Conservation (phyloP, 495 filamentous ascomycete genomes). For the Aspergillus steynii region DNA sequence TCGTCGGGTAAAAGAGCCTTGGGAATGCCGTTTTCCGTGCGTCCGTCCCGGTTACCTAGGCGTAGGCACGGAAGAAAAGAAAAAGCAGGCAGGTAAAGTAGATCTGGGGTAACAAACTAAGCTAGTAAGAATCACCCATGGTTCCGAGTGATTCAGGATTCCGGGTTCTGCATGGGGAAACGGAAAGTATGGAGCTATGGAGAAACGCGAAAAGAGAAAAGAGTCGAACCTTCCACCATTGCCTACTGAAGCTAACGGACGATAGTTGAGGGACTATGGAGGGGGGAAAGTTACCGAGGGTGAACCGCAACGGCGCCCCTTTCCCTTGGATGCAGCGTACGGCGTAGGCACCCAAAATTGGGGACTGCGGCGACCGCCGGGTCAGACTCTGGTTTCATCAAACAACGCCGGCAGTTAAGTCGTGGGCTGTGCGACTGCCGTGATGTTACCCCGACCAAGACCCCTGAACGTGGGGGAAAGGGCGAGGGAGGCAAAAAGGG, state of each 20-base stretch:
- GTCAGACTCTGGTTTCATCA: neutral
- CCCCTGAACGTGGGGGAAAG: constrained; percentile 12
- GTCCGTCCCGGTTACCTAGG: neutral
- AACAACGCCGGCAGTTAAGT: neutral
- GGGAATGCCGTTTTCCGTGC: neutral
- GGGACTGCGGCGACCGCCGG: neutral
- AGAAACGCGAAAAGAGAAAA: neutral
- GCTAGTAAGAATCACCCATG: neutral
- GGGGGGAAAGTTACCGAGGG: constrained; percentile 18
- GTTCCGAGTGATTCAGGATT: neutral
- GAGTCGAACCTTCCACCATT: neutral
- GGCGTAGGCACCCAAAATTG: neutral
- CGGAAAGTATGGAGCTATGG: neutral
- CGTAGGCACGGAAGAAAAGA: neutral
- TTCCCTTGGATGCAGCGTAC: neutral
- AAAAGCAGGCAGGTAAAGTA: neutral
- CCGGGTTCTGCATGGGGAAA: neutral
- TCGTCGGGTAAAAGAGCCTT: neutral
- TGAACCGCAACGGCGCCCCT: constrained; percentile 4
- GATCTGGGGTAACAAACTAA: neutral
- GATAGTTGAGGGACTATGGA: neutral
- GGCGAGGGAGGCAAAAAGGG: neutral
- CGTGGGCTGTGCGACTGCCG: neutral
- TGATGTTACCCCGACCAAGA: neutral
- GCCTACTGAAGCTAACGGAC: neutral